A percentile compares a stretch with the other conserved stretches of the same genome.
phyloP scores from a whole-genome alignment of 495 filamentous ascomycete genomes.

The Evansstolkia leycettana region DNA sequence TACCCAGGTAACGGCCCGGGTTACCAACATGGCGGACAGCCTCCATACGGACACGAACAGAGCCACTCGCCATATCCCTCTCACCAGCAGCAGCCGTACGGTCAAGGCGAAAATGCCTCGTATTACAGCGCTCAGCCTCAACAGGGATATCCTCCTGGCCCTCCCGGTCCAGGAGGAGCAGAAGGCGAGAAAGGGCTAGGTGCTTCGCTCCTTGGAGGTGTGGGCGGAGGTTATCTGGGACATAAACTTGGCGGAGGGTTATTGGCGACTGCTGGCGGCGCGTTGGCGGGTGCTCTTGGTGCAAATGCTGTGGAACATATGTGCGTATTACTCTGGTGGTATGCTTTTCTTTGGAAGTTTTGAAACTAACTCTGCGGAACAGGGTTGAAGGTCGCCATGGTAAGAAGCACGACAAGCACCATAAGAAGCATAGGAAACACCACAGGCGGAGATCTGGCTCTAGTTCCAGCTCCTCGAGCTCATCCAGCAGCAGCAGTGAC shows the following conservation, averaged over 20 bases:
- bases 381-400: slow-evolving; percentile 6
- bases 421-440: slow-evolving; percentile 17
- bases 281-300: slow-evolving; percentile 31
- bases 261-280: slow-evolving; percentile 29
- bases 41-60: slow-evolving; percentile 11
- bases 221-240: slow-evolving; percentile 29
- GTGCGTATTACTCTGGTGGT: slow-evolving; percentile 14
- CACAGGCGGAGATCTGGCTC: slow-evolving; percentile 15
- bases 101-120: slow-evolving; percentile 14
- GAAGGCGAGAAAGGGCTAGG: slow-evolving; percentile 32
- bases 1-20: slow-evolving; percentile 10
- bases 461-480: slow-evolving; percentile 20
- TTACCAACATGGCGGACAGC: slow-evolving; percentile 5
- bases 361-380: not conserved
- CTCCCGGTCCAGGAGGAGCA: slow-evolving; percentile 13
- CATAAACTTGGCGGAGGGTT: slow-evolving; percentile 31
- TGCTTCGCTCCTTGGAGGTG: slow-evolving; percentile 28
- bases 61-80: slow-evolving; percentile 22
- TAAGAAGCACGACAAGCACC: slow-evolving; percentile 20
- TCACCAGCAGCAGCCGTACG: slow-evolving; percentile 12
- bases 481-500: slow-evolving; percentile 10
- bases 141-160: slow-evolving; percentile 6
- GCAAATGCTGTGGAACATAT: slow-evolving; percentile 25
- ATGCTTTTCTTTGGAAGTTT: not conserved
- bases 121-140: slow-evolving; percentile 9